A percentile compares a stretch with the other conserved stretches of the same genome.
Conservation (phyloP, 148 eudicot genomes). For the Diospyros kaki region DNA sequence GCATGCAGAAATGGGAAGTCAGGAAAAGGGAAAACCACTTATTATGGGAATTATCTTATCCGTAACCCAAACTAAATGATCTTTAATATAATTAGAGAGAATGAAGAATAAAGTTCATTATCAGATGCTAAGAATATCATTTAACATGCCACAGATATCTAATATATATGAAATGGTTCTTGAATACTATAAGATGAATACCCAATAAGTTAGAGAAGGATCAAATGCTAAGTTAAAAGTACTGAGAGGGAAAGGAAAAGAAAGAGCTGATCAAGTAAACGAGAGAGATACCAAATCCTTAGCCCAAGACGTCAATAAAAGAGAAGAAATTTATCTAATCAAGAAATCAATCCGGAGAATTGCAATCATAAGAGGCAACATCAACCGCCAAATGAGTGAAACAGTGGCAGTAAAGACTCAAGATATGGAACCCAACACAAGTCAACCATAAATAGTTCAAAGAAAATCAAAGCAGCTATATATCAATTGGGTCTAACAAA, state of each 20-base stretch:
- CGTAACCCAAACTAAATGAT: not conserved
- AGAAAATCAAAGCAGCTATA: not conserved
- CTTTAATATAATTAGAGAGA: not conserved
- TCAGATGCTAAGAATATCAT: not conserved
- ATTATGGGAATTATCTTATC: not conserved
- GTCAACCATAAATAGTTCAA: not conserved
- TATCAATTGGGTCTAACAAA: not conserved
- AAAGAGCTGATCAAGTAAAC: not conserved
- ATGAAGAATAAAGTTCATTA: not conserved
- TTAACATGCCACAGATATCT: not conserved
- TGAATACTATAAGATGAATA: not conserved
- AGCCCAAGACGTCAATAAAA: not conserved
- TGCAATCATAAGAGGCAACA: slow-evolving; percentile 6
- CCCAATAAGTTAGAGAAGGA: not conserved
- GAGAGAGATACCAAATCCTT: not conserved
- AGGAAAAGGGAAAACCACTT: not conserved
- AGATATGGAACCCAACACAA: not conserved
- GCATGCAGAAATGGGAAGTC: not conserved
- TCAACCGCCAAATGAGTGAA: not conserved
- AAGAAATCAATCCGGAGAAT: not conserved
- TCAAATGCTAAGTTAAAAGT: not conserved
- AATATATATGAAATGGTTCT: not conserved
- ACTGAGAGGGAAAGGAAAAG: not conserved
- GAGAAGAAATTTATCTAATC: not conserved
- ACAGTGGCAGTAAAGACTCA: not conserved